phyloP scores from a whole-genome alignment of 805 yeast species.

The Starmerella etchellsii region DNA sequence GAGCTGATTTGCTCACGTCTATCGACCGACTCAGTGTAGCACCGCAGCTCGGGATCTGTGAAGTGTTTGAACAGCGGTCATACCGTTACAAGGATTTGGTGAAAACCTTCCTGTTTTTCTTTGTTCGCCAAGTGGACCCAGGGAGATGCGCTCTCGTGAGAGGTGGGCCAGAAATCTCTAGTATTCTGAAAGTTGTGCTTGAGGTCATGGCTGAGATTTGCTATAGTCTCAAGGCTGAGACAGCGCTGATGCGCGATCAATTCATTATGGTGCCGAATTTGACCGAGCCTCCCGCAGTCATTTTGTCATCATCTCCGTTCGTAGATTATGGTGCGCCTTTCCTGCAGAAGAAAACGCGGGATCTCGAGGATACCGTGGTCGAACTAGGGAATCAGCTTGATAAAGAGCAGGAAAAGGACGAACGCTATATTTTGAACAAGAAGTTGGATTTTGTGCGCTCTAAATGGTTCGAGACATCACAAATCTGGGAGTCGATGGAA shows the following conservation, averaged over 20 bases:
- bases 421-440: slow-evolving; percentile 25
- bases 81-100: slow-evolving; percentile 39
- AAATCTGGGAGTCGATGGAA: slow-evolving; percentile 60
- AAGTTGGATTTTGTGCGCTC: slow-evolving; percentile 24
- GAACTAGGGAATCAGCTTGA: slow-evolving; percentile 6
- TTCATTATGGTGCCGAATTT: slow-evolving; percentile 35
- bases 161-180: slow-evolving; percentile 52
- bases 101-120: slow-evolving; percentile 65
- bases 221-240: slow-evolving; percentile 71
- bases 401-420: neutral
- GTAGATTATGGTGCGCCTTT: slow-evolving; percentile 63
- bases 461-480: slow-evolving; percentile 30
- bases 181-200: slow-evolving; percentile 60
- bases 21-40: slow-evolving; percentile 68
- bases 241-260: slow-evolving; percentile 57
- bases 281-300: slow-evolving; percentile 23
- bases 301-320: slow-evolving; percentile 74
- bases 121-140: slow-evolving; percentile 56
- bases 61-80: slow-evolving; percentile 53
- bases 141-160: slow-evolving; percentile 84
- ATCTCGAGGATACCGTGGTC: slow-evolving; percentile 34
- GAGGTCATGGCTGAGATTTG: slow-evolving; percentile 69
- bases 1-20: slow-evolving; percentile 73
- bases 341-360: slow-evolving; percentile 42
- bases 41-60: slow-evolving; percentile 66